Evolutionary conservation across 2,329 filamentous ascomycete species (phyloP), one percentile per base, ranked within the genome.

Genomic region (Aspergillus persii): DNA sequence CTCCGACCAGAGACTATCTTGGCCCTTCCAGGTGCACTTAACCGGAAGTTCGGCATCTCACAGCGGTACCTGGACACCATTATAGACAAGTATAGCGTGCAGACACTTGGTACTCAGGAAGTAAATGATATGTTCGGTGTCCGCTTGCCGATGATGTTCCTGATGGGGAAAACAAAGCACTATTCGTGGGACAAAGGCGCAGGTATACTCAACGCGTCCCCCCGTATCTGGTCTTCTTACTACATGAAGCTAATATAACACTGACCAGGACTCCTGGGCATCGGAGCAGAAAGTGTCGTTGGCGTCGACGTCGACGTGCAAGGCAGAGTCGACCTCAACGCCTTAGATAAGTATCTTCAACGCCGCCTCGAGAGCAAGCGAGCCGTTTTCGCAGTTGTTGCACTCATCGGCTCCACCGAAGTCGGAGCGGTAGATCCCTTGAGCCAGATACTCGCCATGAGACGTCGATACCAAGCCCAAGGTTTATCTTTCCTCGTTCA

Each of bases 121-220:
- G 6, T 64, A 3, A 60, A 62, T 8, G 4, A 26, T 0, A 27
- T 71, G 12, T 78, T 72, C 46, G 56, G 64, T 0, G 68, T 77
- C 2, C 54, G 61, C 1, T 71, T 75, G 23, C 73, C 74, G 0
- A 63, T 62, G 1, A 68, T 75, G 54, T 78, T 76, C 49, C 71
- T 80, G 56, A 59, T 81, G 4, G 66, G 71, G n/a, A 76, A 68
- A 8, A 81, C 79, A 1, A 68, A 74, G 0, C 80, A 82, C 61
- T 82, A 82, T 61, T 81, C 78, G 0, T 82, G 80, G 80, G 79
- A 79, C 0, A 82, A 82, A 56, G 74, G 74, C 51, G 76, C 68
- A n/a, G 79, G 80, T 81, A 57, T 44, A 56, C 8, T 61, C 18
- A 23, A 23, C 18, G 18, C 18, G 2, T 23, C 18, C 18, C 18